Base-by-base conservation (phyloP, 768 basidiomycete genomes). In the Termitomyces sp. region DNA sequence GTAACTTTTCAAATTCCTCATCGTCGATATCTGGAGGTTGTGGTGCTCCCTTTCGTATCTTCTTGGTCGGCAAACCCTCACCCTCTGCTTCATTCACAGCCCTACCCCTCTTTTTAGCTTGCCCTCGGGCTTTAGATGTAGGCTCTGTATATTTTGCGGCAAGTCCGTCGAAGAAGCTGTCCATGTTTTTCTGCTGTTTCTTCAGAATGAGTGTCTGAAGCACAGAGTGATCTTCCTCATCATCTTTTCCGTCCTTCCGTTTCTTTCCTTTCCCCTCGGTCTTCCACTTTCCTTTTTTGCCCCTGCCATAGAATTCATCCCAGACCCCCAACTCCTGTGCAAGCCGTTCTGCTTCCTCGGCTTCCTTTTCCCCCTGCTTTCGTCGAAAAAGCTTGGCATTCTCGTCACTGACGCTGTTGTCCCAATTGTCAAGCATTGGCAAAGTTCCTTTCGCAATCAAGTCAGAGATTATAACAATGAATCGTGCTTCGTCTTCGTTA, bases 291-390 rank as follows among this genome's bases (percentile, higher is more conserved):
- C 85, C 83, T 1, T 80, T 72, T 73, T 88, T 91, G 4, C 90
- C 92, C 63, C 79, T 85, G 5, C 90, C 92, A 69, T 91, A 94
- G 67, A 94, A 94, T 66, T 94, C 92, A 59, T 97, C 94, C 93
- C 94, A 96, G 10, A 97, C 91, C 2, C 94, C 95, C 15, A 98
- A 74, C 64, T 93, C 92, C 66, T 86, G 92, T 5, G 95, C 95
- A 46, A 88, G 75, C 20, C 83, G 79, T 72, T 93, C 95, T 4
- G 95, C 95, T 67, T 96, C 93, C 59, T 77, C 76, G 2, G 92
- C 92, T 72, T 96, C 94, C 71, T 87, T 89, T 63, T 86, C 79
- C 1, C 86, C 83, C 67, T 84, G 83, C 72, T 90, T 92, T 77
- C 81, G 83, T 48, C 95, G 82, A 20, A 86, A 83, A 65, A 88